A percentile compares a stretch with the other conserved stretches of the same genome.
Conservation (phyloP, 257 asterid genomes). For the Forsythia viridissima region DNA sequence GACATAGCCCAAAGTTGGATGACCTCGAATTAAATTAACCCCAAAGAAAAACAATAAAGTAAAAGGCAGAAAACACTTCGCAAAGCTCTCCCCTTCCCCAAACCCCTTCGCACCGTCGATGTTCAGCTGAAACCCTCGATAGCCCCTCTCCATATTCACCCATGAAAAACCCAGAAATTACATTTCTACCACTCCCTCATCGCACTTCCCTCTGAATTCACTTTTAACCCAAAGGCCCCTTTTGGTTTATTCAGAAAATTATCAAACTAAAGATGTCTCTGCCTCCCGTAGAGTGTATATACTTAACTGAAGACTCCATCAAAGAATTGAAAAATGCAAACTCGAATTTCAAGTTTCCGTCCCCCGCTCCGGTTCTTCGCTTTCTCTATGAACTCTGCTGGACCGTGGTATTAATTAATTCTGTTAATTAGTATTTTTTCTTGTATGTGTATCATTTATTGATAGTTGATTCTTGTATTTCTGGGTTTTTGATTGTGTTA, state of each 20-base stretch:
- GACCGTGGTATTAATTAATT: conserved; percentile 51
- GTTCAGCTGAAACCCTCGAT: conserved; percentile 42
- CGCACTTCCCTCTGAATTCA: conserved; percentile 26
- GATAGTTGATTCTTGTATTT: background rate
- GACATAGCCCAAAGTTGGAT: too few species aligned
- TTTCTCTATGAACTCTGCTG: conserved; percentile 84
- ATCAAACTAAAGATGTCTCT: conserved; percentile 52
- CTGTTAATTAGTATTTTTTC: background rate
- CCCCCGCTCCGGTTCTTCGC: conserved; percentile 66
- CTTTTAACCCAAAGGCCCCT: conserved; percentile 1
- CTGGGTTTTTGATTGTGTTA: conserved; percentile 3
- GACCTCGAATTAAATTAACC: too few species aligned
- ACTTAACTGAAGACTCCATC: conserved; percentile 65
- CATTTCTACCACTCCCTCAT: conserved; percentile 10
- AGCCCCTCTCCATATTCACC: conserved; percentile 12
- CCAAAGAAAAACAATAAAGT: too few species aligned
- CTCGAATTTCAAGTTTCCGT: conserved; percentile 61
- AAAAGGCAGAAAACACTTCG: background rate
- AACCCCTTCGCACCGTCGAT: conserved; percentile 33
- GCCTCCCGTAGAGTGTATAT: conserved; percentile 60
- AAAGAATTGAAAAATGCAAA: conserved; percentile 72
- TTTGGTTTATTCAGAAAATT: conserved; percentile 13
- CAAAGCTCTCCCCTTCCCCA: conserved; percentile 26
- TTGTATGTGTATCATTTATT: background rate
- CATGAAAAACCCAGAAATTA: conserved; percentile 29